Percentiles rank a stretch among this genome's conserved stretches.
These are phyloP conservation scores for Anastatica hierochuntica DNA, from an alignment of 345 rosid species.

Conservation along the genomic window DNA sequence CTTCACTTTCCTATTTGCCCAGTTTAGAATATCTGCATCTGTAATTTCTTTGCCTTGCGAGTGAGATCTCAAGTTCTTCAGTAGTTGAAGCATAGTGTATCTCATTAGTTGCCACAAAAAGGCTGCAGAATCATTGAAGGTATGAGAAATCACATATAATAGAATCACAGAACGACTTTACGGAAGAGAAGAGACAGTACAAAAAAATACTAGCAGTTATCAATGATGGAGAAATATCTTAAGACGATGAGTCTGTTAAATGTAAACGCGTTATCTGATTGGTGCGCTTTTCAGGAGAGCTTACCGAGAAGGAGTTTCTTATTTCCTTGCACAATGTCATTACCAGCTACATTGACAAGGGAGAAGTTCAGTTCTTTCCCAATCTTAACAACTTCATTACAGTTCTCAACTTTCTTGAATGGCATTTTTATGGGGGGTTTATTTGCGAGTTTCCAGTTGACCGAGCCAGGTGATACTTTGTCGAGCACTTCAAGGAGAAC, in stretches of 20 bases:
- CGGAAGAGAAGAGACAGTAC: too few relatives aligned
- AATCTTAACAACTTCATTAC: conserved; percentile 31
- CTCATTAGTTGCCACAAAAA: conserved; percentile 96
- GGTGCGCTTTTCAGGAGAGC: conserved; percentile 1
- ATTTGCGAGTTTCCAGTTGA: conserved; percentile 31
- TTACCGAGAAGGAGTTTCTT: conserved; percentile 32
- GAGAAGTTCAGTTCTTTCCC: conserved; percentile 45
- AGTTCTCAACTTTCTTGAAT: conserved; percentile 31
- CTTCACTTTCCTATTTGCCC: conserved; percentile 92
- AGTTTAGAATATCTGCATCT: conserved; percentile 69
- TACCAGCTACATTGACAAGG: conserved; percentile 95
- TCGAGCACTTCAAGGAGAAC: conserved; percentile 49
- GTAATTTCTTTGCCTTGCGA: conserved; percentile 92
- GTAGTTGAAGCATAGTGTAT: conserved; percentile 89
- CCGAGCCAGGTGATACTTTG: conserved; percentile 30
- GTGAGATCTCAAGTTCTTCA: conserved; percentile 78
- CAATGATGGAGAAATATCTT: background rate
- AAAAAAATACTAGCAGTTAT: background rate
- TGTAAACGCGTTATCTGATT: background rate
- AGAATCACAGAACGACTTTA: too few relatives aligned
- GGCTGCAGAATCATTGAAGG: conserved; percentile 38
- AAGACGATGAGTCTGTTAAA: too few relatives aligned
- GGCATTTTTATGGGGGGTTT: conserved; percentile 33
- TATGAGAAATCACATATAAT: conserved; percentile 5
- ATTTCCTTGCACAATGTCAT: conserved; percentile 45